A percentile compares a stretch with the other conserved stretches of the same genome.
phyloP scores from a whole-genome alignment of 495 filamentous ascomycete species.

The Aspergillus biplanus region DNA sequence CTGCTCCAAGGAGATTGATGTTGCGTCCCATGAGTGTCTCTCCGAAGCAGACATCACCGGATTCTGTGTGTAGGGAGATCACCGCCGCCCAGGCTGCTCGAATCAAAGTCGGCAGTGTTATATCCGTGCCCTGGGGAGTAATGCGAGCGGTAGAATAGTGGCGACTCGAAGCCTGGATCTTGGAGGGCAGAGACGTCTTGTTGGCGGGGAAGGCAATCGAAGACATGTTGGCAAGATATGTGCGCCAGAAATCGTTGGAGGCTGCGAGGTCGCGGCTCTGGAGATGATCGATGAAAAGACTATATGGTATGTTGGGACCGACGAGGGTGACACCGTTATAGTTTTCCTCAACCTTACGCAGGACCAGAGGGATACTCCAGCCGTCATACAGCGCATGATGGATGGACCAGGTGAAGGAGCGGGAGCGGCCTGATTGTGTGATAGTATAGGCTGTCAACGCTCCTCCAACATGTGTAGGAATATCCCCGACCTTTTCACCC shows the following conservation, averaged over 20 bases:
- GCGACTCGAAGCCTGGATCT: constrained; percentile 36
- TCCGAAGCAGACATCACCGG: constrained; percentile 57
- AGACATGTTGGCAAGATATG: constrained; percentile 32
- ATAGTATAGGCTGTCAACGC: constrained; percentile 59
- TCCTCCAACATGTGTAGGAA: constrained; percentile 53
- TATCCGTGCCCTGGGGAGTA: constrained; percentile 23
- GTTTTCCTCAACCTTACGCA: constrained; percentile 57
- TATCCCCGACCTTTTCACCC: constrained; percentile 49
- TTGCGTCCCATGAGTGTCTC: constrained; percentile 60
- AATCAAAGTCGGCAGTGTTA: constrained; percentile 54
- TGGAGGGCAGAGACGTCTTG: constrained; percentile 32
- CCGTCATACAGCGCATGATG: constrained; percentile 77
- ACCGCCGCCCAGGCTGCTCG: constrained; percentile 59
- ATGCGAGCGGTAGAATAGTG: constrained; percentile 35
- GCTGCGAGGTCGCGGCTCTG: constrained; percentile 34
- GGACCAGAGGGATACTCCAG: constrained; percentile 64
- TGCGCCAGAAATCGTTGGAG: constrained; percentile 51
- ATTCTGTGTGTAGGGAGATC: constrained; percentile 45
- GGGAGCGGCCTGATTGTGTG: constrained; percentile 35
- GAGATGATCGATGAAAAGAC: constrained; percentile 49
- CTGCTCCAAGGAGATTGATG: constrained; percentile 51
- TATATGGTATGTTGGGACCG: constrained; percentile 34
- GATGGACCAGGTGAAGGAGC: constrained; percentile 60
- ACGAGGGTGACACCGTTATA: constrained; percentile 30
- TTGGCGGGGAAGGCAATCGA: constrained; percentile 28